A percentile compares a stretch with the other conserved stretches of the same genome.
phyloP scores from a whole-genome alignment of 495 filamentous ascomycete genomes.

The Xylaria curta region DNA sequence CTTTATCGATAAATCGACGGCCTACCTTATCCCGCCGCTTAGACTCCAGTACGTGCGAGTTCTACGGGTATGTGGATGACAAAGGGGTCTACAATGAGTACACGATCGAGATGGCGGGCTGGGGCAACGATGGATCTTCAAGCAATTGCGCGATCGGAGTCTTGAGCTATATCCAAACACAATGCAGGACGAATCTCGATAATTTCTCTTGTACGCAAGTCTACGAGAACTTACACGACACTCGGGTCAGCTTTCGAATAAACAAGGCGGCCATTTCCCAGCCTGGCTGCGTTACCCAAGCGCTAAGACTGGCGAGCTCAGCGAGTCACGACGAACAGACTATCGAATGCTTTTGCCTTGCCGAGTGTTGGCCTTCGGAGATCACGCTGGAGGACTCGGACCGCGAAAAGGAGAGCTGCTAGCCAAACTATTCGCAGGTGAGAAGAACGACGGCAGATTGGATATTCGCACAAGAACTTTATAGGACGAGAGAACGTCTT shows the following conservation, averaged over 20 bases:
- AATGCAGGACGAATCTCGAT: conserved; percentile 15
- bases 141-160: conserved; percentile 11
- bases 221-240: conserved; percentile 20
- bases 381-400: neutral
- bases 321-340: neutral
- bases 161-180: neutral
- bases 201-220: conserved; percentile 17
- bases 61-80: conserved; percentile 18
- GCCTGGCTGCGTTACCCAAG: conserved; percentile 21
- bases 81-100: conserved; percentile 20
- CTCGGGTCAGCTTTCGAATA: conserved; percentile 15
- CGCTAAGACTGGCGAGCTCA: neutral
- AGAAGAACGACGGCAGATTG: neutral
- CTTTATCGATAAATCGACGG: neutral
- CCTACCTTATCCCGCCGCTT: conserved; percentile 11
- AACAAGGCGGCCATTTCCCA: conserved; percentile 15
- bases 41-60: conserved; percentile 16
- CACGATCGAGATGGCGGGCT: conserved; percentile 23
- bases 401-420: neutral
- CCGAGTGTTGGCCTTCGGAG: conserved; percentile 18
- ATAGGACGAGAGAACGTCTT: neutral
- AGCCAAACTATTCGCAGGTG: too few relatives aligned
- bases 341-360: conserved; percentile 18
- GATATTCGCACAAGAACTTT: neutral
- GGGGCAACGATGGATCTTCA: conserved; percentile 17